A percentile compares a stretch with the other conserved stretches of the same genome.
phyloP scores from a whole-genome alignment of 768 basidiomycete genomes.

The Chalciporus chontae region DNA sequence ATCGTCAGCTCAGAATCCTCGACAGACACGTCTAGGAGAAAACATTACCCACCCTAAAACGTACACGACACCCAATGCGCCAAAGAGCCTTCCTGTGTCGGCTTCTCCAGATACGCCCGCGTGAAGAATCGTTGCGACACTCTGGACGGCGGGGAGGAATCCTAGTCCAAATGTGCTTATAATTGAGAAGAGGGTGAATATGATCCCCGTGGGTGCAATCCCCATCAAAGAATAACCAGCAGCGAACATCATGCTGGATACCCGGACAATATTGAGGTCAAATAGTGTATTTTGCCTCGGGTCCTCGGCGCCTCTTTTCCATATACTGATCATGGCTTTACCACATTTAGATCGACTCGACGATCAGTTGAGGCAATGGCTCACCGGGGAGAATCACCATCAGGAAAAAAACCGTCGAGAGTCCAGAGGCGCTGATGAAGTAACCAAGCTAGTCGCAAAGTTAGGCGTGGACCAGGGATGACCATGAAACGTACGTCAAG shows the following conservation, averaged over 20 bases:
- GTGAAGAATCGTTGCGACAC: constrained; percentile 1
- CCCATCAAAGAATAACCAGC: not conserved
- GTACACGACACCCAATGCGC: constrained; percentile 3
- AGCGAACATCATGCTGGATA: not conserved
- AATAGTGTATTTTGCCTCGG: not conserved
- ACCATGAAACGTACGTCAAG: not conserved
- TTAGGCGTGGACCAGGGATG: no score
- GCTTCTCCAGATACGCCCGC: not conserved
- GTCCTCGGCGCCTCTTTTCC: not conserved
- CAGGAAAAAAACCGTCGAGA: constrained; percentile 1
- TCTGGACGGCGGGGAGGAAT: not conserved
- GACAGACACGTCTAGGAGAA: not conserved
- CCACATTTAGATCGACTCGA: not conserved
- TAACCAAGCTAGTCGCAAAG: not conserved
- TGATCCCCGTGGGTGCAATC: not conserved
- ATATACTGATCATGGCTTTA: not conserved
- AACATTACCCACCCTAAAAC: not conserved
- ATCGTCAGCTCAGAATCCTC: not conserved
- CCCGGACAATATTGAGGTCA: not conserved
- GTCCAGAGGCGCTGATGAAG: constrained; percentile 1
- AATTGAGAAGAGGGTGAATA: constrained; percentile 1
- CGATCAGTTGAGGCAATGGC: not conserved
- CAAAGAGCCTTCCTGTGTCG: not conserved
- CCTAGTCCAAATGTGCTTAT: not conserved
- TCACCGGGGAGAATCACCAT: not conserved